Base-by-base conservation (phyloP, 2,329 filamentous ascomycete species). In the Stagonosporopsis cucurbitacearum region DNA sequence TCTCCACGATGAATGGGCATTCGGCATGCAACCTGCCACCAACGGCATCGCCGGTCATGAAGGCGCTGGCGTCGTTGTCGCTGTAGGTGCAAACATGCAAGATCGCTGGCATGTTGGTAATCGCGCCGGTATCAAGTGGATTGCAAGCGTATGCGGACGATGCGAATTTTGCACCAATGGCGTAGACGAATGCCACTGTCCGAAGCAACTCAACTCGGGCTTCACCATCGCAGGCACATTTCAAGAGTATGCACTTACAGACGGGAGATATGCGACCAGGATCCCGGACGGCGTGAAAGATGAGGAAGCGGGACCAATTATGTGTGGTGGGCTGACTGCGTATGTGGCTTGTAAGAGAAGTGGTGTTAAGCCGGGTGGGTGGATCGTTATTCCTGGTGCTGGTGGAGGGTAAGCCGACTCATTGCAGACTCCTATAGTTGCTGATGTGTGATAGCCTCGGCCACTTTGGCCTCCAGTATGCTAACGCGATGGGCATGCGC, bases 161-260 rank as follows among this genome's bases (percentile, higher is more conserved):
- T 97, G 93, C 80, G 82, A 86, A 65, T 96, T 90, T 82, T 96
- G 93, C 80, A 86, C 78, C 67, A 76, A 88, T 71, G 83, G 86
- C 2, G 79, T 79, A 22, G 71, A 68, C 33, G 79, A 81, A 68
- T 80, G 75, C 20, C 51, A 76, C 60, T 81, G 78, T 61, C 65
- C 74, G 1, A 74, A 79, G 62, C 72, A 90, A 25, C 77, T 84
- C 28, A 84, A 96, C 36, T 95, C 91, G 0, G 93, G 92, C 57
- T 76, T 79, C 50, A 75, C 69, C 3, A 68, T 67, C 25, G 63
- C 74, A 53, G 79, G 79, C 11, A 77, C 72, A 13, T 79, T 81
- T 60, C 78, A 77, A 20, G 65, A 72, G 43, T 74, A 75, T 56
- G 77, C 72, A 4, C 70, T 80, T 15, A 80, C 79, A 71, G 70